A percentile compares a stretch with the other conserved stretches of the same genome.
Evolutionary conservation across 192 early-diverging fungal species (phyloP).

Genomic region (Backusella circina): DNA sequence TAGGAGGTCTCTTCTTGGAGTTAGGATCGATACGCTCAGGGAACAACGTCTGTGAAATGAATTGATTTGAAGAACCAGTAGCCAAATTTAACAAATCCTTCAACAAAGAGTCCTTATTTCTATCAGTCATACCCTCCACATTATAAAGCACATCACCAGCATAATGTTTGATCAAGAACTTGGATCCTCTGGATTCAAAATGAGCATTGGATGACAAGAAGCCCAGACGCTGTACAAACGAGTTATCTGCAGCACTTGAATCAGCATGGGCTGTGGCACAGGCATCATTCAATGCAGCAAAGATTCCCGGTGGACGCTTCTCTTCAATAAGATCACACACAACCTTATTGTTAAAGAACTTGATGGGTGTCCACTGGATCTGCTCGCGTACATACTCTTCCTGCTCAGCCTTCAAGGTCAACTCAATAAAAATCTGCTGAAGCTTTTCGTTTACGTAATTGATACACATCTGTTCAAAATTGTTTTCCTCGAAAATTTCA

Average conservation of each 20-base stretch:
- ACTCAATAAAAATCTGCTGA: slow-evolving; percentile 98
- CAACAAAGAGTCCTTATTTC: slow-evolving; percentile 95
- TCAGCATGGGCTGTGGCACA: slow-evolving; percentile 97
- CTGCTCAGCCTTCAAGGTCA: slow-evolving; percentile 98
- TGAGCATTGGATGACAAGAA: slow-evolving; percentile 68
- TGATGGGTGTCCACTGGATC: slow-evolving; percentile 98
- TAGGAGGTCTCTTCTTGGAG: slow-evolving; percentile 96
- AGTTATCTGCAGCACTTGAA: slow-evolving; percentile 72
- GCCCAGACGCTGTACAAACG: slow-evolving; percentile 65
- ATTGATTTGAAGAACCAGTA: slow-evolving; percentile 73
- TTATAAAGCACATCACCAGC: slow-evolving; percentile 95
- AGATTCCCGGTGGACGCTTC: slow-evolving; percentile 91
- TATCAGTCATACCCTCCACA: slow-evolving; percentile 92
- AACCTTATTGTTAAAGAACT: slow-evolving; percentile 99
- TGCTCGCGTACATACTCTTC: slow-evolving; percentile 96
- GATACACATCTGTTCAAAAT: slow-evolving; percentile 99
- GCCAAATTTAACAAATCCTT: slow-evolving; percentile 91
- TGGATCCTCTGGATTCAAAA: slow-evolving; percentile 66
- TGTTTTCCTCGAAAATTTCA: slow-evolving; percentile 94
- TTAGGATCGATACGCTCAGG: slow-evolving; percentile 86
- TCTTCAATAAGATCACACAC: slow-evolving; percentile 98
- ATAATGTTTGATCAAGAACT: slow-evolving; percentile 90
- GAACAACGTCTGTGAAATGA: slow-evolving; percentile 75
- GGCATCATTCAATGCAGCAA: slow-evolving; percentile 93
- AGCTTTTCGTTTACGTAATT: slow-evolving; percentile 98